Conservation (phyloP, 495 filamentous ascomycete genomes). For the Copromyces sp. region DNA sequence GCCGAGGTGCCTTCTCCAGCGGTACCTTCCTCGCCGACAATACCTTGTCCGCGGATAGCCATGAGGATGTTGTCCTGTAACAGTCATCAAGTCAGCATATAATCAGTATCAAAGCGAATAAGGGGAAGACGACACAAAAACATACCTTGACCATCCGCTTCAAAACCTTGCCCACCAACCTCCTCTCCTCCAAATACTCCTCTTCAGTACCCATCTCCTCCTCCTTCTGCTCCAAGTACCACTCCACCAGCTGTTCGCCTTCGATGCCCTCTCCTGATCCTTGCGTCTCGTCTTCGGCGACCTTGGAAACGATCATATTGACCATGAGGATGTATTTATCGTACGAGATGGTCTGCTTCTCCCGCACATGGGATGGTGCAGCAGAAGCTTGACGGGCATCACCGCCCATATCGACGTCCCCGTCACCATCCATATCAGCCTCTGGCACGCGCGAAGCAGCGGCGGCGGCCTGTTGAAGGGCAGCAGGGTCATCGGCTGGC, state of each 20-base stretch:
- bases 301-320: conserved; percentile 68
- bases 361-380: conserved; percentile 23
- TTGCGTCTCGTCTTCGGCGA: conserved; percentile 63
- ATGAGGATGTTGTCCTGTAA: conserved; percentile 81
- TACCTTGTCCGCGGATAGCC: conserved; percentile 76
- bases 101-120: not conserved
- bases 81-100: conserved; percentile 6
- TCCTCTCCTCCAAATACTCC: conserved; percentile 66
- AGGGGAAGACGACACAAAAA: conserved; percentile 9
- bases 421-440: conserved; percentile 45
- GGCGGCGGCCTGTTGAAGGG: conserved; percentile 28
- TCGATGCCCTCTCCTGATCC: conserved; percentile 78
- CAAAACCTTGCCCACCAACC: conserved; percentile 74
- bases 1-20: conserved; percentile 35
- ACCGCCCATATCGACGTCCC: conserved; percentile 62
- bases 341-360: conserved; percentile 84
- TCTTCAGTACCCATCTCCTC: conserved; percentile 70
- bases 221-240: conserved; percentile 94
- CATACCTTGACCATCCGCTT: conserved; percentile 94
- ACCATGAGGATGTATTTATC: conserved; percentile 90
- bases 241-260: conserved; percentile 71
- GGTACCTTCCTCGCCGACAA: conserved; percentile 45
- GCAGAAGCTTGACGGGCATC: conserved; percentile 23
- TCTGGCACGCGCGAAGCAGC: conserved; percentile 21
- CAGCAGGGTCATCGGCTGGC: conserved; percentile 23